These are phyloP conservation scores for Eimeria sp. DNA, from an alignment of 169 alveolate species.

Conservation along the genomic window DNA sequence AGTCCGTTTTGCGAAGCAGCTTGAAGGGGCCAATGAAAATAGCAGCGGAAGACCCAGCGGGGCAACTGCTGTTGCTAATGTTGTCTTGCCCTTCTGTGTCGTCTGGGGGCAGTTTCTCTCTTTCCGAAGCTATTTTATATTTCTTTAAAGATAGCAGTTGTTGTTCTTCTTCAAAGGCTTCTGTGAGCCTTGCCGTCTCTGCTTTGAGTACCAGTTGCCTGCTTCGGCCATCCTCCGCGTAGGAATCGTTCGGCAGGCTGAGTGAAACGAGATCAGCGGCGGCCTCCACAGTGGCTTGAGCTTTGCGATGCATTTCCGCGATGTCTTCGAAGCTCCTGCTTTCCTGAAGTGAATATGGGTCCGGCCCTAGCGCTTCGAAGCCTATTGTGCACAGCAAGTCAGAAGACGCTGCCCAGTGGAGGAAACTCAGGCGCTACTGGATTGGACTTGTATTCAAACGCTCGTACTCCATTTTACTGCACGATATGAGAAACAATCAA, in stretches of 20 bases:
- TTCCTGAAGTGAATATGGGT: not conserved
- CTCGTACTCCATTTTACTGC: not conserved
- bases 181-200: slow-evolving; percentile 23
- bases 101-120: not conserved
- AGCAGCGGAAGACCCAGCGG: not conserved
- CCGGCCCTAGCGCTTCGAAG: slow-evolving; percentile 12
- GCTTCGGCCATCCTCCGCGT: not conserved
- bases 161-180: slow-evolving; percentile 36
- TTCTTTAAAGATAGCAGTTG: not conserved
- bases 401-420: not conserved
- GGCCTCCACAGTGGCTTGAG: slow-evolving; percentile 52
- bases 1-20: not conserved
- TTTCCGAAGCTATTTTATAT: not conserved
- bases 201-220: slow-evolving; percentile 14
- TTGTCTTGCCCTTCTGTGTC: not conserved
- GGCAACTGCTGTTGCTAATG: slow-evolving; percentile 13
- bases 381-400: not conserved
- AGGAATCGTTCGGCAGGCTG: not conserved
- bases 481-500: not conserved
- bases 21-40: slow-evolving; percentile 51
- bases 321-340: not conserved
- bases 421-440: not conserved
- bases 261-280: slow-evolving; percentile 47
- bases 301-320: slow-evolving; percentile 23
- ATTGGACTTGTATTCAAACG: not conserved